These are phyloP conservation scores for Paramecium pentaurelia DNA, from an alignment of 73 alveolate species.

Conservation along the genomic window DNA sequence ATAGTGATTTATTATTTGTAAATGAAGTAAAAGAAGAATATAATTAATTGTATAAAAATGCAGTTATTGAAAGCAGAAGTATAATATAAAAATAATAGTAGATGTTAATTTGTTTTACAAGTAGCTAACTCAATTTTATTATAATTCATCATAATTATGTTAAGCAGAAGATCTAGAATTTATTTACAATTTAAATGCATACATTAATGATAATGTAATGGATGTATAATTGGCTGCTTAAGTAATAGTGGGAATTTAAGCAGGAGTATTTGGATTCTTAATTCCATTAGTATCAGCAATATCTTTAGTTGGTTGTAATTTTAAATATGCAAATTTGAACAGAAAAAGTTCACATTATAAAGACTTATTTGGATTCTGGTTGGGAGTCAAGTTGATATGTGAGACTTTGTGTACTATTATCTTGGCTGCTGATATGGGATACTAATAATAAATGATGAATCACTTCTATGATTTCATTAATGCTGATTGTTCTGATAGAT, in stretches of 20 bases:
- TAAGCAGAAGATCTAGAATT: background rate
- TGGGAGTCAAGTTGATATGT: background rate
- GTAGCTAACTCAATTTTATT: background rate
- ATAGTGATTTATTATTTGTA: background rate
- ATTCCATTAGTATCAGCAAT: background rate
- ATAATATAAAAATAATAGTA: background rate
- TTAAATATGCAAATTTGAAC: background rate
- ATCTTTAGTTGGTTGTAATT: background rate
- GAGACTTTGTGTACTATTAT: background rate
- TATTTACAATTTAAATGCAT: background rate
- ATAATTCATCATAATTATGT: background rate
- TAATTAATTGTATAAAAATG: background rate
- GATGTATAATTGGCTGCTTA: background rate
- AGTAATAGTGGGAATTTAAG: background rate
- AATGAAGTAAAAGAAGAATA: background rate
- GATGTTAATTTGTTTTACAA: background rate
- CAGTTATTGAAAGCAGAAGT: background rate
- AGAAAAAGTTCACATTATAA: background rate
- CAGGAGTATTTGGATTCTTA: constrained; percentile 30
- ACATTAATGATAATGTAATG: background rate
- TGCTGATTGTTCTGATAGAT: constrained; percentile 8
- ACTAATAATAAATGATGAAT: background rate
- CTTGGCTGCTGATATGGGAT: constrained; percentile 28
- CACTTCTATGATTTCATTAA: background rate
- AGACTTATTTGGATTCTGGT: background rate